A percentile compares a stretch with the other conserved stretches of the same genome.
Evolutionary conservation across 1,139 yeast species (phyloP).

Genomic region (Blastobotrys indianensis): DNA sequence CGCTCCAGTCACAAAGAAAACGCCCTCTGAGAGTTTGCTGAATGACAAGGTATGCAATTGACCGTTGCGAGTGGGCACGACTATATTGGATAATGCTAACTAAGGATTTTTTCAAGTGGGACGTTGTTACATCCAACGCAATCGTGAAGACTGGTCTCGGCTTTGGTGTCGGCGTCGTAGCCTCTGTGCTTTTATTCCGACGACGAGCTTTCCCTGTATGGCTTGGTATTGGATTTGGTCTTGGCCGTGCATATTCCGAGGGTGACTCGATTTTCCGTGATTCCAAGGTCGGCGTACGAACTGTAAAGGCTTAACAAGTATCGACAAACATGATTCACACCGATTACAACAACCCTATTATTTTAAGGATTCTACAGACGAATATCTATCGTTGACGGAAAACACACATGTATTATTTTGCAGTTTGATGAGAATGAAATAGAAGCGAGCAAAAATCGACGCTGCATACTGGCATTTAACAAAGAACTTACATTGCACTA

Average conservation of each 20-base stretch:
- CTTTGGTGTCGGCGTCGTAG: slow-evolving; percentile 91
- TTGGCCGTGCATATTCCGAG: slow-evolving; percentile 96
- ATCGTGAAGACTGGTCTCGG: slow-evolving; percentile 97
- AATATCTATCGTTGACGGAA: not conserved
- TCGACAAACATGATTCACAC: not conserved
- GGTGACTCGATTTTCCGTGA: slow-evolving; percentile 92
- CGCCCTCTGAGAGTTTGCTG: slow-evolving; percentile 60
- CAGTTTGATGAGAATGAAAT: not conserved
- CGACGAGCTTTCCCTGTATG: slow-evolving; percentile 97
- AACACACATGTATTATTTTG: not conserved
- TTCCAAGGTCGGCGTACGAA: slow-evolving; percentile 33
- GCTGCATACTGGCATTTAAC: no score
- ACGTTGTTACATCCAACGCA: slow-evolving; percentile 88
- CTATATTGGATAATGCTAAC: slow-evolving; percentile 9
- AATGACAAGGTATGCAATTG: slow-evolving; percentile 55
- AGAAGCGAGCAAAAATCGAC: not conserved
- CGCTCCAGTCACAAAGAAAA: slow-evolving; percentile 18
- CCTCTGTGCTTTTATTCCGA: slow-evolving; percentile 83
- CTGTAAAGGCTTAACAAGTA: slow-evolving; percentile 30
- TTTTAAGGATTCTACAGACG: not conserved
- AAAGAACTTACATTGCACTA: no score
- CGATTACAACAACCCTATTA: not conserved
- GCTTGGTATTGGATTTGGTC: slow-evolving; percentile 93
- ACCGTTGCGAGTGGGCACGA: slow-evolving; percentile 9
- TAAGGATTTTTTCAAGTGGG: slow-evolving; percentile 53